A percentile compares a stretch with the other conserved stretches of the same genome.
Evolutionary conservation across 2,329 filamentous ascomycete species (phyloP).

Genomic region (Pestalotiopsis sp.): DNA sequence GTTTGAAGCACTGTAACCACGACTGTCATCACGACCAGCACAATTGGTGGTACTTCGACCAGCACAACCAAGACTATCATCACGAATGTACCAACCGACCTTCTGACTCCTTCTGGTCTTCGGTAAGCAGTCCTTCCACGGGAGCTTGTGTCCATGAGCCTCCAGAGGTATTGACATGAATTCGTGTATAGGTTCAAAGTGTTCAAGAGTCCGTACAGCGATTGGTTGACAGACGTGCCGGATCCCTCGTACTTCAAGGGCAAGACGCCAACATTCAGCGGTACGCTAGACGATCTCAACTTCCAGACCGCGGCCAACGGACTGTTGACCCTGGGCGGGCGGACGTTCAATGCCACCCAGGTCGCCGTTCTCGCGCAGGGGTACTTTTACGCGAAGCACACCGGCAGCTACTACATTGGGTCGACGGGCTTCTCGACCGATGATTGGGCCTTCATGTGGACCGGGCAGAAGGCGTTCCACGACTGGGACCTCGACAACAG

Average conservation of each 20-base stretch:
- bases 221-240: background rate
- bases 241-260: background rate
- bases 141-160: background rate
- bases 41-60: background rate
- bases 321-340: background rate
- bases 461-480: background rate
- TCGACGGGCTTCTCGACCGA: background rate
- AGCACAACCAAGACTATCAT: background rate
- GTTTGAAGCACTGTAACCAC: background rate
- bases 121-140: background rate
- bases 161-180: background rate
- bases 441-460: background rate
- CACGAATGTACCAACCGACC: background rate
- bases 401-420: background rate
- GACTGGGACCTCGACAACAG: background rate
- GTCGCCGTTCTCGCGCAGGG: background rate
- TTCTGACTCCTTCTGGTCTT: background rate
- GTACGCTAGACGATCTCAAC: background rate
- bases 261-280: background rate
- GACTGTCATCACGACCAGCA: background rate
- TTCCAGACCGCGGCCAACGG: background rate
- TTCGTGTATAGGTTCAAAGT: background rate
- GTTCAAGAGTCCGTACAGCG: background rate
- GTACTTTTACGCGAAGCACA: background rate
- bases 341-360: background rate